Conservation (phyloP, 805 yeast genomes). For the Priceomyces carsonii region DNA sequence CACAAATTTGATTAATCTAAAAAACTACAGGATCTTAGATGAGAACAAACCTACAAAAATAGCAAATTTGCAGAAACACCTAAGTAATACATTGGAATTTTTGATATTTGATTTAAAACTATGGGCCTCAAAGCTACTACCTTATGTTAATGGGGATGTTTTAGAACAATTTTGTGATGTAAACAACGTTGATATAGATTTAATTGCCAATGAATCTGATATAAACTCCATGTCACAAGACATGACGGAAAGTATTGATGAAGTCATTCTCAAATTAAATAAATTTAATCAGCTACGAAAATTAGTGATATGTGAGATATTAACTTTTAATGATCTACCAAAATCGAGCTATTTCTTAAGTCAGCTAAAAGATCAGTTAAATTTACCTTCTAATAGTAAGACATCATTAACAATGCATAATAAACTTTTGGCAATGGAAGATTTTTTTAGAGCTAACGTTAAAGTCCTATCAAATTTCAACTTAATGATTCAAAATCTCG, state of each 20-base stretch:
- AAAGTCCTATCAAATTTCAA: slow-evolving; percentile 21
- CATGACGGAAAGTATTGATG: slow-evolving; percentile 11
- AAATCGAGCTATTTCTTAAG: slow-evolving; percentile 30
- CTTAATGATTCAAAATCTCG: slow-evolving; percentile 28
- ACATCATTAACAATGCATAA: slow-evolving; percentile 11
- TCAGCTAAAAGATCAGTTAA: slow-evolving; percentile 24
- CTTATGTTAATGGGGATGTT: slow-evolving; percentile 35
- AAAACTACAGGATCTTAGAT: slow-evolving; percentile 12
- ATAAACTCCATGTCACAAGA: slow-evolving; percentile 6
- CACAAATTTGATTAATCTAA: slow-evolving; percentile 27
- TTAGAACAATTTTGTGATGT: slow-evolving; percentile 41
- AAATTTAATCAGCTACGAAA: slow-evolving; percentile 39
- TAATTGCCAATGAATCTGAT: slow-evolving; percentile 1
- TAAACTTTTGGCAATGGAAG: slow-evolving; percentile 19
- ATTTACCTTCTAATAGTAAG: slow-evolving; percentile 8
- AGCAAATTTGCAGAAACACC: slow-evolving; percentile 13
- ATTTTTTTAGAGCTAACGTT: slow-evolving; percentile 24
- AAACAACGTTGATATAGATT: slow-evolving; percentile 30
- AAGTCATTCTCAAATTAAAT: slow-evolving; percentile 18
- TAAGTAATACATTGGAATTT: slow-evolving; percentile 28
- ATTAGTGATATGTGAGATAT: slow-evolving; percentile 37
- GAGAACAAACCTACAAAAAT: slow-evolving; percentile 5
- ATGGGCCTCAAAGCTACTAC: slow-evolving; percentile 30
- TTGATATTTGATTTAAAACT: slow-evolving; percentile 27
- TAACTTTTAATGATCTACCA: slow-evolving; percentile 34